Evolutionary conservation across 1,284 basidiomycete genomes (phyloP).

Genomic region (Moesziomyces aphidis): DNA sequence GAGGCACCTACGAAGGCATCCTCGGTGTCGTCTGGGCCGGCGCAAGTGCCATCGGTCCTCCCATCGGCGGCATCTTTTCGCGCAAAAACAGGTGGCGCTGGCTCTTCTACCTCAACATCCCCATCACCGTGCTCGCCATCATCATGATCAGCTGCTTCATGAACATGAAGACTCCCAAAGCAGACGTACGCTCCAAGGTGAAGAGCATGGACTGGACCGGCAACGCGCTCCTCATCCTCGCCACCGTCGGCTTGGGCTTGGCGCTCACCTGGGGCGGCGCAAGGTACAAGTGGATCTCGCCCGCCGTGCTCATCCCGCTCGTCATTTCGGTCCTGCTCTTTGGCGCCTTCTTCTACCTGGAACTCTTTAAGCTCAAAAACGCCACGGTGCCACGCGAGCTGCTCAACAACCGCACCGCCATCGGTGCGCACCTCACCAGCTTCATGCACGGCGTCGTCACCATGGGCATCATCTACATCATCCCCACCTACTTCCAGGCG

Average conservation of each 20-base stretch:
- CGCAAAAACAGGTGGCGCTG: conserved; percentile 37
- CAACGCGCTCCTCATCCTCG: conserved; percentile 25
- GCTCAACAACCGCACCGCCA: conserved; percentile 26
- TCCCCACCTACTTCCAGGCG: conserved; percentile 47
- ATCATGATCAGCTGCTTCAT: conserved; percentile 44
- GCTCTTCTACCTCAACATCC: conserved; percentile 53
- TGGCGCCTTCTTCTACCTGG: conserved; percentile 31
- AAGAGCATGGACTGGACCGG: conserved; percentile 42
- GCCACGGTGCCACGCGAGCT: conserved; percentile 28
- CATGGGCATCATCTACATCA: conserved; percentile 49
- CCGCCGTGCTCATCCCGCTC: conserved; percentile 28
- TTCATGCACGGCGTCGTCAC: conserved; percentile 37
- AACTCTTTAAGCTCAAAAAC: conserved; percentile 26
- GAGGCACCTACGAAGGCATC: conserved; percentile 56
- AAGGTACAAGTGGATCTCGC: conserved; percentile 21
- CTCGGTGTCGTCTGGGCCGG: conserved; percentile 47
- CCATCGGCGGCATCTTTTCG: conserved; percentile 47
- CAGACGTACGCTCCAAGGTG: conserved; percentile 25
- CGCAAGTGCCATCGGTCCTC: conserved; percentile 48
- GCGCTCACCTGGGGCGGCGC: conserved; percentile 47
- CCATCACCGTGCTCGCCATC: conserved; percentile 39
- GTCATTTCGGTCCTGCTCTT: conserved; percentile 22
- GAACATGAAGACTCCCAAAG: conserved; percentile 40
- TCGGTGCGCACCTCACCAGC: conserved; percentile 20
- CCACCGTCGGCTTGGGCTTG: conserved; percentile 27